These are phyloP conservation scores for Aphanomyces stellatus DNA, from an alignment of 352 stramenopile species.

Conservation along the genomic window DNA sequence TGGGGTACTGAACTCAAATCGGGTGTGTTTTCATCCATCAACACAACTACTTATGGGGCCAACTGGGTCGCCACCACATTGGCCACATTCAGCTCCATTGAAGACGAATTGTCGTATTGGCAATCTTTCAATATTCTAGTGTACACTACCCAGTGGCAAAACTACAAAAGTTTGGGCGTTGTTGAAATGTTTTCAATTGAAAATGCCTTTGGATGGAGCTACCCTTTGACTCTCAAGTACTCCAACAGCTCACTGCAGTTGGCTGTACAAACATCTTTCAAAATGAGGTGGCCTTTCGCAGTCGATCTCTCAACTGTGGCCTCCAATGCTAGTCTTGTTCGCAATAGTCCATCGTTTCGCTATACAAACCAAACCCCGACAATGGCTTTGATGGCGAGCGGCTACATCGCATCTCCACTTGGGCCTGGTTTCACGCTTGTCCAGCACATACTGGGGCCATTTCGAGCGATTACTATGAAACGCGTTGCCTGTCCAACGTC, in stretches of 20 bases:
- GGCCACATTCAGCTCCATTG: not conserved
- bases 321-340: not conserved
- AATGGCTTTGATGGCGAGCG: not conserved
- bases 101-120: slow-evolving; percentile 1
- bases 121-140: not conserved
- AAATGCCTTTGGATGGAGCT: not conserved
- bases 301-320: not conserved
- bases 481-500: not conserved
- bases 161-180: slow-evolving; percentile 5
- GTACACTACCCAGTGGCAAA: slow-evolving; percentile 10
- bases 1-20: not conserved
- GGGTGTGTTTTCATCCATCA: not conserved
- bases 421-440: not conserved
- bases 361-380: not conserved
- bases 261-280: not conserved
- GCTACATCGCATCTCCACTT: not conserved
- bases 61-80: not conserved
- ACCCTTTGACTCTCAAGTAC: slow-evolving; percentile 5
- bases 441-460: not conserved
- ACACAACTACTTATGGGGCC: not conserved
- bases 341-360: not conserved
- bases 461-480: not conserved
- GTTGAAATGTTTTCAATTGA: not conserved
- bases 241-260: not conserved
- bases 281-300: not conserved